phyloP scores from a whole-genome alignment of 352 stramenopile species.

The Phytophthora pisi region DNA sequence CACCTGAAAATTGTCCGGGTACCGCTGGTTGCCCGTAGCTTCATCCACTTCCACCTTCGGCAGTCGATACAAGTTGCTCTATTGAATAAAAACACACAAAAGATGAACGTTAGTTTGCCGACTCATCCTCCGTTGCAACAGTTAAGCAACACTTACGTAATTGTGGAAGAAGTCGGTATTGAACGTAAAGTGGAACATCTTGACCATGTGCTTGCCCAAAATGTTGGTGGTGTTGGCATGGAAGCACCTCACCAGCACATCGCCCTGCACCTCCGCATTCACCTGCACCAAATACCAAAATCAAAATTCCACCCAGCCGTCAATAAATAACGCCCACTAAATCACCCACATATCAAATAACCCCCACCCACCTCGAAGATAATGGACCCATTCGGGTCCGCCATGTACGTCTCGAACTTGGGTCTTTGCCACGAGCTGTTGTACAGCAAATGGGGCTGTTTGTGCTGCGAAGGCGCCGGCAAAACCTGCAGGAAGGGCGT shows the following conservation, averaged over 20 bases:
- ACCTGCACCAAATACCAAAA: slow-evolving; percentile 34
- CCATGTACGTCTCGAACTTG: slow-evolving; percentile 67
- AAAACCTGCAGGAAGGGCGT: slow-evolving; percentile 73
- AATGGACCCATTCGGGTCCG: slow-evolving; percentile 59
- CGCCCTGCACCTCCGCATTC: slow-evolving; percentile 75
- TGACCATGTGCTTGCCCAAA: slow-evolving; percentile 79
- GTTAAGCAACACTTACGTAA: slow-evolving; percentile 44
- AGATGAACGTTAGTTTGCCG: slow-evolving; percentile 32
- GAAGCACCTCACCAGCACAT: slow-evolving; percentile 74
- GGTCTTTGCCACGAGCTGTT: slow-evolving; percentile 76
- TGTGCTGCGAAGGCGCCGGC: slow-evolving; percentile 64
- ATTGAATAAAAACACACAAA: slow-evolving; percentile 43
- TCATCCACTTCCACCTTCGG: slow-evolving; percentile 71
- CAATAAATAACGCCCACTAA: slow-evolving; percentile 10
- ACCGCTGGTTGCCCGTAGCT: slow-evolving; percentile 55
- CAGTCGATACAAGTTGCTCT: slow-evolving; percentile 58
- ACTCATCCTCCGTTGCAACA: neutral
- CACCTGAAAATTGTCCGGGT: slow-evolving; percentile 50
- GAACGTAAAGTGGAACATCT: slow-evolving; percentile 89
- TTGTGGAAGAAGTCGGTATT: slow-evolving; percentile 86
- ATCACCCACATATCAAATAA: neutral
- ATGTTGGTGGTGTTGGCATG: slow-evolving; percentile 77
- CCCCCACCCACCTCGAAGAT: slow-evolving; percentile 58
- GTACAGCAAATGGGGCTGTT: slow-evolving; percentile 65
- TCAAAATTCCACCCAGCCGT: slow-evolving; percentile 33